Base-by-base conservation (phyloP, 1,284 basidiomycete genomes). In the Irpex lacteus region DNA sequence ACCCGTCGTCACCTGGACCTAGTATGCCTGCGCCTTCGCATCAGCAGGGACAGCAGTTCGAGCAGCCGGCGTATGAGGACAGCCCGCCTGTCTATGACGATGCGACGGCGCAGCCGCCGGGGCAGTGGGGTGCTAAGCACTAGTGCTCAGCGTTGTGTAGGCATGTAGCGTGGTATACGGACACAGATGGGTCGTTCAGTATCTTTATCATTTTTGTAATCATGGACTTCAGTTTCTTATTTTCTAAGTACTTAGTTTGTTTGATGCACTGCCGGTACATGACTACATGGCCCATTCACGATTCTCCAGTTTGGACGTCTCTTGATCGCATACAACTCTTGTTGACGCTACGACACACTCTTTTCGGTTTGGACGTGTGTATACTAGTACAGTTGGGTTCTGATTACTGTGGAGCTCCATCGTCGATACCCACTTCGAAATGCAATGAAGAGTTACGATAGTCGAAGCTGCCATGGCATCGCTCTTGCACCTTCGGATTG, bases 11-110 rank as follows among this genome's bases (percentile, higher is more conserved):
- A 69, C 3, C 40, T 67, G 26, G 54, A 4, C 54, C 54, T 3
- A 56, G 54, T 56, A 15, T 32, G 54, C 54, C 54, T 37, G 54
- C 21, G 18, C 75, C 79, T 49, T 37, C 37, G 37, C 59, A 54
- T 4, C 18, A 9, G 54, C 52, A 38, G 4, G 32, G 32, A 32
- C 32, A 32, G 32, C 32, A 32, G 32, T 32, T 32, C 34, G 53
- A 56, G 11, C 44, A 70, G 19, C 63, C 62, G 65, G 67, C 70
- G 65, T 80, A 83, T 64, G 75, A 82, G 18, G 88, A 90, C 52
- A 81, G 75, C 47, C 89, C 89, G 13, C 89, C 89, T 19, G 79
- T 77, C 63, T 91, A 91, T 71, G 89, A 90, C 36, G 77, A 79
- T 13, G 82, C 82, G 40, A 72, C 76, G n/a, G 73, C 83, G n/a